Base-by-base conservation (phyloP, 2,329 filamentous ascomycete species). In the Pochonia chlamydosporia region DNA sequence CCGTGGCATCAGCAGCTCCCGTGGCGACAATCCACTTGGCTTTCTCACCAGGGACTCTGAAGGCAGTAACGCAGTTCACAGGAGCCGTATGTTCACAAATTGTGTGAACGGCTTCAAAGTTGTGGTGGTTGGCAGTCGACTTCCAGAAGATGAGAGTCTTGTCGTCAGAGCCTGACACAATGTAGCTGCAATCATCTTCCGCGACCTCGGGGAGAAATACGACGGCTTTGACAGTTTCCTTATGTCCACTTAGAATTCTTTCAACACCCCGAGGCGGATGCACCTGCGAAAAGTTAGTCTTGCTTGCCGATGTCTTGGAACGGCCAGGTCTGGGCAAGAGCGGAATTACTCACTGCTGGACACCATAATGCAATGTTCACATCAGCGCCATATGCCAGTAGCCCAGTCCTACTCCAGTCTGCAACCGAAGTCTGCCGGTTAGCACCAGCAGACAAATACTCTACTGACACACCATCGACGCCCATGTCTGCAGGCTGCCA, bases 401-500 rank as follows among this genome's bases (percentile, higher is more conserved):
- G 63, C 9, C 86, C 87, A 53, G 76, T 70, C 18, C 69, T 62
- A 61, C 87, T 82, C 93, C 93, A 99, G 69, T 97, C 92, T 24
- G 92, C 91, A 24, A 89, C 87, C 14, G 85, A 84, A 16, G 92
- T 87, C 59, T 97, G 89, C 58, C 92, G 79, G 66, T 97, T 99
- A 40, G 89, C 92, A 51, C 93, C 93, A 52, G 85, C 82, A 40
- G 89, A 84, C 55, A 93, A 64, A 55, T 82, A 81, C 52, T 74
- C 68, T 53, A 71, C 61, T 24, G 65, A 65, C 24, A 73, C 58
- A 35, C 54, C 55, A 31, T 55, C 53, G 40, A 50, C 49, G 48
- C 56, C 55, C 63, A 66, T 66, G 31, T 52, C 57, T 50, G 47
- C 46, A 28, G 47, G 49, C 47, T 23, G 21, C 43, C 37, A 41